Percentiles rank a stretch among this genome's conserved stretches.
These are phyloP conservation scores for Paramecium sonneborni DNA, from an alignment of 73 alveolate species.

Conservation along the genomic window DNA sequence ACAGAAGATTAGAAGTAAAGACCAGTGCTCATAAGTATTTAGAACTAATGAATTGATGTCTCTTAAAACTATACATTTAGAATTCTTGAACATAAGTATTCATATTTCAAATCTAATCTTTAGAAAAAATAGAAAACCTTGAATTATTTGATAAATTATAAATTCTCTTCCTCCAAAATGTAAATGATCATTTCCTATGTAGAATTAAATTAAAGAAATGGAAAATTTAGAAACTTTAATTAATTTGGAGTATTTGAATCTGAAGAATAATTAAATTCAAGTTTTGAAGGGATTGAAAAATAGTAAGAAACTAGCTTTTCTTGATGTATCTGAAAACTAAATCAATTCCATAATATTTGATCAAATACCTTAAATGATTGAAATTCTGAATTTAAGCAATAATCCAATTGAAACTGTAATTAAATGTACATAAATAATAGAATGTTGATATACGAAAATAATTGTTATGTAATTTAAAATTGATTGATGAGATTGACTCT, in stretches of 20 bases:
- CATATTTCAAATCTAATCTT: background rate
- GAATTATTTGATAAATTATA: slow-evolving; percentile 18
- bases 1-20: slow-evolving; percentile 32
- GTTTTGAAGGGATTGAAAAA: background rate
- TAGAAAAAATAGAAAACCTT: slow-evolving; percentile 4
- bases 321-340: slow-evolving; percentile 1
- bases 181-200: background rate
- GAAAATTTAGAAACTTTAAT: background rate
- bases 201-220: background rate
- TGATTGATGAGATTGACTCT: background rate
- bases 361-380: background rate
- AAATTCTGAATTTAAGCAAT: background rate
- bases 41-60: background rate
- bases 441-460: background rate
- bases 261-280: background rate
- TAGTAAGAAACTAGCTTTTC: background rate
- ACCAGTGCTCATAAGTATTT: background rate
- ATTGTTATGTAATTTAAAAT: background rate
- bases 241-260: background rate
- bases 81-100: slow-evolving; percentile 3
- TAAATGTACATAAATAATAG: background rate
- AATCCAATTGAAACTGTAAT: background rate
- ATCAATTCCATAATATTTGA: background rate
- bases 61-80: slow-evolving; percentile 30
- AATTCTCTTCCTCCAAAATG: slow-evolving; percentile 4